Evolutionary conservation across 2,329 filamentous ascomycete species (phyloP).

Genomic region (Cercospora sp.): DNA sequence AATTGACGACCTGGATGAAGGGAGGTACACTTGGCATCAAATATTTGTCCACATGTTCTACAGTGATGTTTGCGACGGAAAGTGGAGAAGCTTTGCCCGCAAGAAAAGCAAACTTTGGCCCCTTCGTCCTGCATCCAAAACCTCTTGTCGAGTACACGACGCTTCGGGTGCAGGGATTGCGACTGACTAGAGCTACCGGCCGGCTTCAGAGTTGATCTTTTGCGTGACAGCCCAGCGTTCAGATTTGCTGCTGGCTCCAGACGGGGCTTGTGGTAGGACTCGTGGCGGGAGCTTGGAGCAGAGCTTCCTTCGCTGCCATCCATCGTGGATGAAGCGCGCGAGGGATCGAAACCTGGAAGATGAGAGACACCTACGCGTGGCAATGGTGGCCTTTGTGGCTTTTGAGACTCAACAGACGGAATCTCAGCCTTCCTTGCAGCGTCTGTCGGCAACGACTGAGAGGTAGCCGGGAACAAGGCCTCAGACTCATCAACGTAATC

Average conservation of each 20-base stretch:
- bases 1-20: slow-evolving; percentile 87
- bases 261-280: slow-evolving; percentile 13
- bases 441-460: slow-evolving; percentile 5
- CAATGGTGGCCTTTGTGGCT: slow-evolving; percentile 40
- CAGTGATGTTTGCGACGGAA: slow-evolving; percentile 97
- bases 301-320: slow-evolving; percentile 41
- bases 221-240: slow-evolving; percentile 32
- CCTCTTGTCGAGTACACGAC: slow-evolving; percentile 87
- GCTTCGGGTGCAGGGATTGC: slow-evolving; percentile 63
- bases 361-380: slow-evolving; percentile 49
- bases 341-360: slow-evolving; percentile 50
- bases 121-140: slow-evolving; percentile 98
- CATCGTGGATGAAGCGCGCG: slow-evolving; percentile 47
- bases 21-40: slow-evolving; percentile 92
- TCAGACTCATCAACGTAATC: slow-evolving; percentile 25
- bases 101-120: slow-evolving; percentile 94
- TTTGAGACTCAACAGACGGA: slow-evolving; percentile 20
- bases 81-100: slow-evolving; percentile 84
- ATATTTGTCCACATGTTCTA: slow-evolving; percentile 94
- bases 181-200: slow-evolving; percentile 36
- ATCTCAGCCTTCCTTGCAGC: background rate
- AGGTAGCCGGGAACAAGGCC: background rate
- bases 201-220: slow-evolving; percentile 27
- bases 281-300: slow-evolving; percentile 26
- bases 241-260: slow-evolving; percentile 33